Conservation (phyloP, 805 yeast species). For the Torulaspora gathmanii region DNA sequence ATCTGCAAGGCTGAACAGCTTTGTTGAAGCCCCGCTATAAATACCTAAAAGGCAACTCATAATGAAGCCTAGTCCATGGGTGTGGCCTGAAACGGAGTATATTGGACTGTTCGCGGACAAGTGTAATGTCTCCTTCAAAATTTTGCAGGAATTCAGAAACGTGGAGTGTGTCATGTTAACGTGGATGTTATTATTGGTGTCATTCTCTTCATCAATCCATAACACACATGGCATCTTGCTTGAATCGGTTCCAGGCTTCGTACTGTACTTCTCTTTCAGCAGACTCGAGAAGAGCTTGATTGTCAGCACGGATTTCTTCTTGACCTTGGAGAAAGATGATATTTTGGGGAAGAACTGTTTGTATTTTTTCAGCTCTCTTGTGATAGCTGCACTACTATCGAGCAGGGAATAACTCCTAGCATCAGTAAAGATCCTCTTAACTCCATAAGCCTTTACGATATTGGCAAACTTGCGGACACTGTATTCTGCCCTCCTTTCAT, state of each 20-base stretch:
- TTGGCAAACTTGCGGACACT: conserved; percentile 65
- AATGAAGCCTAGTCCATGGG: conserved; percentile 80
- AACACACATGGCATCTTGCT: conserved; percentile 35
- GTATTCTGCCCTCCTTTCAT: conserved; percentile 60
- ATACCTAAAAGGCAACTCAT: conserved; percentile 82
- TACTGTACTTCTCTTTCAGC: conserved; percentile 19
- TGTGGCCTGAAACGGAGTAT: conserved; percentile 81
- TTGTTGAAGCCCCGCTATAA: conserved; percentile 81
- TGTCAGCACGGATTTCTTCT: conserved; percentile 23
- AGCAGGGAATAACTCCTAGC: conserved; percentile 27
- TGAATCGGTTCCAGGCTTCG: conserved; percentile 24
- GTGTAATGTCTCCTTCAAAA: conserved; percentile 87
- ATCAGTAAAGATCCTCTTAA: conserved; percentile 70
- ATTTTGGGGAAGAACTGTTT: conserved; percentile 29
- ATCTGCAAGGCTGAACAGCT: conserved; percentile 70
- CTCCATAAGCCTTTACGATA: conserved; percentile 65
- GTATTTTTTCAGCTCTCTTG: conserved; percentile 25
- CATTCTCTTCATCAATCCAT: conserved; percentile 31
- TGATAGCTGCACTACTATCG: conserved; percentile 23
- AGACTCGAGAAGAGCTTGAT: conserved; percentile 20
- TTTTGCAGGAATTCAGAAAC: conserved; percentile 75
- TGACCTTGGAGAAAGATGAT: conserved; percentile 32
- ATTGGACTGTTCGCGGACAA: conserved; percentile 66
- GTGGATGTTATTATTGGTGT: conserved; percentile 26
- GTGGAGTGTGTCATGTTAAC: conserved; percentile 49